A percentile compares a stretch with the other conserved stretches of the same genome.
These are phyloP conservation scores for Didymella keratinophila DNA, from an alignment of 2,329 filamentous ascomycete species.

Conservation along the genomic window DNA sequence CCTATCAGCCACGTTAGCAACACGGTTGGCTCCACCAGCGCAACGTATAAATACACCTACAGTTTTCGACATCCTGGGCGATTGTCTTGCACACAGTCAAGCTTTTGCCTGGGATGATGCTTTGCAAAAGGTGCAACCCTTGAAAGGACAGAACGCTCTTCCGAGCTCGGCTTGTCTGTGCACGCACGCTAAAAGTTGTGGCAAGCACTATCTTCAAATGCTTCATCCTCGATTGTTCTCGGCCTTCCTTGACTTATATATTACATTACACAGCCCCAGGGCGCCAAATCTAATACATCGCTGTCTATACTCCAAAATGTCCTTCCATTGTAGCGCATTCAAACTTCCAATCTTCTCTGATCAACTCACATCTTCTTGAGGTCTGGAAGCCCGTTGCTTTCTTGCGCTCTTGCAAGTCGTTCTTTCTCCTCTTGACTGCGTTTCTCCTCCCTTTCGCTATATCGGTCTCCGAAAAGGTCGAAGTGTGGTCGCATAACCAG, in stretches of 20 bases:
- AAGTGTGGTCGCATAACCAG: slow-evolving; percentile 70
- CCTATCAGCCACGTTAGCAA: slow-evolving; percentile 10
- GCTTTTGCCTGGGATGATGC: slow-evolving; percentile 9
- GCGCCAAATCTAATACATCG: neutral
- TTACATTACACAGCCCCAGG: neutral
- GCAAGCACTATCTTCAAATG: slow-evolving; percentile 5
- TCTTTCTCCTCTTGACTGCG: slow-evolving; percentile 29
- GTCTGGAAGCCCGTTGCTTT: neutral
- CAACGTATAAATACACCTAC: neutral
- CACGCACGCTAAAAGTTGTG: slow-evolving; percentile 12
- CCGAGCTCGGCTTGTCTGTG: slow-evolving; percentile 13
- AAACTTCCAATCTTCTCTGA: neutral
- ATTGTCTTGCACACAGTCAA: neutral
- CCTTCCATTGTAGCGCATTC: neutral
- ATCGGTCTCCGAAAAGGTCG: slow-evolving; percentile 68
- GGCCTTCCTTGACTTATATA: neutral
- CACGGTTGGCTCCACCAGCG: neutral
- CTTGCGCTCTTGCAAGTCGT: slow-evolving; percentile 10
- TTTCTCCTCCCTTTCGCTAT: slow-evolving; percentile 64
- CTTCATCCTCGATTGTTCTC: slow-evolving; percentile 6
- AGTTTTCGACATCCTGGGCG: slow-evolving; percentile 16
- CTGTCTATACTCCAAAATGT: neutral
- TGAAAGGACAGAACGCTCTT: slow-evolving; percentile 5
- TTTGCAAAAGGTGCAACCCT: slow-evolving; percentile 1
- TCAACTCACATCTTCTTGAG: slow-evolving; percentile 5